A percentile compares a stretch with the other conserved stretches of the same genome.
phyloP scores from a whole-genome alignment of 176 grass and related monocot genomes.

The Zoysia japonica region DNA sequence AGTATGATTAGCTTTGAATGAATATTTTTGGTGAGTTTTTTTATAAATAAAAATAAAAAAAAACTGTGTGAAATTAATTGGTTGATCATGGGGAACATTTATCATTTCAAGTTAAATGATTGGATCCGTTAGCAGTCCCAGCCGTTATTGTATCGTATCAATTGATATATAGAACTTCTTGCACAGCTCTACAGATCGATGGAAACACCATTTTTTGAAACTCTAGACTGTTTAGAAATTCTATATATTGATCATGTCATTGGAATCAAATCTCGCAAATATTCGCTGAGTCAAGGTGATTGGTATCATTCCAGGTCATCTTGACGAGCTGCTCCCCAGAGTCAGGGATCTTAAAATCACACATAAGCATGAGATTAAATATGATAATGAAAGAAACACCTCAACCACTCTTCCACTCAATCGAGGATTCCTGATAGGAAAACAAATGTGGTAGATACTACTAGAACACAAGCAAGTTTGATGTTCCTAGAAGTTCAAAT shows the following conservation, averaged over 20 bases:
- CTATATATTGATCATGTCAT: conserved; percentile 15
- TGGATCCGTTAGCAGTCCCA: background rate
- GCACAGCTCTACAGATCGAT: background rate
- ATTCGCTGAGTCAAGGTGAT: conserved; percentile 22
- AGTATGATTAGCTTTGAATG: conserved; percentile 17
- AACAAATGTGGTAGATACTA: conserved; percentile 27
- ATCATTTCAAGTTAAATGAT: conserved; percentile 13
- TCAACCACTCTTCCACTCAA: conserved; percentile 47
- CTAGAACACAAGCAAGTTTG: conserved; percentile 12
- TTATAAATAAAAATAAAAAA: background rate
- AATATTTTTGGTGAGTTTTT: background rate
- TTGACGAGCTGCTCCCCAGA: conserved; percentile 5
- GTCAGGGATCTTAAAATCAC: conserved; percentile 15
- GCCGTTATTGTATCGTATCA: background rate
- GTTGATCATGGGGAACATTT: conserved; percentile 11
- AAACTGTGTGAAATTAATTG: background rate
- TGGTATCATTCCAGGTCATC: conserved; percentile 24
- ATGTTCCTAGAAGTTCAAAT: conserved; percentile 28
- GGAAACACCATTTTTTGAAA: conserved; percentile 19
- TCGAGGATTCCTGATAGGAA: conserved; percentile 12
- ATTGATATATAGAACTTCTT: background rate
- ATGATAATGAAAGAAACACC: conserved; percentile 32
- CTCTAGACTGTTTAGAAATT: conserved; percentile 22
- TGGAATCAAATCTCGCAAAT: conserved; percentile 15
- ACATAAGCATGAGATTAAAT: conserved; percentile 18